Conservation (phyloP, 2,329 filamentous ascomycete genomes). For the Alternaria ethzedia region DNA sequence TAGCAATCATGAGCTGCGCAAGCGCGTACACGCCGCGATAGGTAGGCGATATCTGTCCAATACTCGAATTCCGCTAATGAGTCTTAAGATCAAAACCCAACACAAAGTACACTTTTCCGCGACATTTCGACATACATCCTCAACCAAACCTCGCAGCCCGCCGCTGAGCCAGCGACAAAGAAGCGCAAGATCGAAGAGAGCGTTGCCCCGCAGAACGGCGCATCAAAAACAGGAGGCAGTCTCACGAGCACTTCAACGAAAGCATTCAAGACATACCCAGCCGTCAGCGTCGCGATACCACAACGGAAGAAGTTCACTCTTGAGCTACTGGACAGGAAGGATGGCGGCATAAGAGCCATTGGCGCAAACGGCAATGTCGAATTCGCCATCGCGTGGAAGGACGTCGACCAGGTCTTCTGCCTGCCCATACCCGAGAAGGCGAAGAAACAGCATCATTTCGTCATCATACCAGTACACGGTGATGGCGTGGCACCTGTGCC, state of each 20-base stretch:
- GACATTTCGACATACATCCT: slow-evolving; percentile 48
- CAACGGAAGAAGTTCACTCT: slow-evolving; percentile 69
- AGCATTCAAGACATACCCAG: slow-evolving; percentile 46
- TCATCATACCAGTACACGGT: slow-evolving; percentile 61
- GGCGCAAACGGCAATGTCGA: slow-evolving; percentile 61
- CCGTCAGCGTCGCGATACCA: slow-evolving; percentile 67
- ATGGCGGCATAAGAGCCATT: slow-evolving; percentile 56
- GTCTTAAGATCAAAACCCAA: slow-evolving; percentile 38
- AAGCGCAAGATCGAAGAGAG: slow-evolving; percentile 49
- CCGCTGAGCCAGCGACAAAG: slow-evolving; percentile 42
- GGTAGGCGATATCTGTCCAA: slow-evolving; percentile 20
- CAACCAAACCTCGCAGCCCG: slow-evolving; percentile 27
- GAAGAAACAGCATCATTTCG: slow-evolving; percentile 68
- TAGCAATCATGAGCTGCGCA: slow-evolving; percentile 43
- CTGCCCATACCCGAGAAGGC: slow-evolving; percentile 70
- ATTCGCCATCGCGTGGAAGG: slow-evolving; percentile 58
- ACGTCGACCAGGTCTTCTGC: slow-evolving; percentile 65
- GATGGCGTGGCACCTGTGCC: slow-evolving; percentile 56
- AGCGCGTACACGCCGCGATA: slow-evolving; percentile 47
- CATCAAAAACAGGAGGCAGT: slow-evolving; percentile 17
- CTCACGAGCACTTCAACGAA: slow-evolving; percentile 31
- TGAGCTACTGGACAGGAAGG: slow-evolving; percentile 57
- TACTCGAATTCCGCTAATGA: not conserved
- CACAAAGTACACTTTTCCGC: slow-evolving; percentile 42
- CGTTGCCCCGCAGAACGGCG: slow-evolving; percentile 27